phyloP scores from a whole-genome alignment of 768 basidiomycete species.

The Fibroporia radiculosa region DNA sequence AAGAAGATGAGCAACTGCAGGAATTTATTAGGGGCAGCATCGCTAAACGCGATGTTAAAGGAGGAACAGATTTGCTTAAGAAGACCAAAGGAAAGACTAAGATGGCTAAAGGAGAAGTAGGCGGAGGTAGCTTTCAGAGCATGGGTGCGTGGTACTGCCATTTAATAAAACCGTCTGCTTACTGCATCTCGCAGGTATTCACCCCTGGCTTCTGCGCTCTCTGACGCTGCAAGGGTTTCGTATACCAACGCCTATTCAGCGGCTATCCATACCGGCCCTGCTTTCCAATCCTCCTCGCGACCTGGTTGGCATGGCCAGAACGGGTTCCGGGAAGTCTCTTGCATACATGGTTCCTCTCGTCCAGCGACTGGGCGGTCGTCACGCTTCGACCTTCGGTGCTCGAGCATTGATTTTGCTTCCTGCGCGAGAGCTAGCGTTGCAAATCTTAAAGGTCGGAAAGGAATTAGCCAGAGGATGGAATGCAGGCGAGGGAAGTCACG shows the following conservation, averaged over 20 bases:
- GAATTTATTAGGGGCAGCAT: conserved; percentile 65
- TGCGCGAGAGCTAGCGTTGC: conserved; percentile 88
- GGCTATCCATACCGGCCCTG: conserved; percentile 79
- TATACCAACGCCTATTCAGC: conserved; percentile 94
- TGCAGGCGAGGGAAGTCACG: conserved; percentile 52
- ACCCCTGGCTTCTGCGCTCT: conserved; percentile 76
- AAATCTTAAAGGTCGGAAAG: conserved; percentile 92
- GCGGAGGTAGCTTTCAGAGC: conserved; percentile 93
- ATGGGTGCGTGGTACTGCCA: conserved; percentile 60
- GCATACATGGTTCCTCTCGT: conserved; percentile 93
- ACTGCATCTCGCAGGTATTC: conserved; percentile 47
- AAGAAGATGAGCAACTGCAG: conserved; percentile 47
- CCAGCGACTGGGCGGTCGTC: conserved; percentile 76
- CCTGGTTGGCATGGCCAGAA: conserved; percentile 97
- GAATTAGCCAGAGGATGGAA: conserved; percentile 83
- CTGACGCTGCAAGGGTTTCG: conserved; percentile 90
- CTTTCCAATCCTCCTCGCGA: conserved; percentile 81
- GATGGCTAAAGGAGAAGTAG: conserved; percentile 66
- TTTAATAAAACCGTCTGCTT: conserved; percentile 1
- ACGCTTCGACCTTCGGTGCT: conserved; percentile 73
- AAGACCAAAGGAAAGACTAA: conserved; percentile 69
- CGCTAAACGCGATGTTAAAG: conserved; percentile 62
- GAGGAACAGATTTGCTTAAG: conserved; percentile 70
- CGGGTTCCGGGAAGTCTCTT: conserved; percentile 95
- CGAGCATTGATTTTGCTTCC: conserved; percentile 87